Conservation (phyloP, 1,284 basidiomycete species). For the Inonotus obliquus region DNA sequence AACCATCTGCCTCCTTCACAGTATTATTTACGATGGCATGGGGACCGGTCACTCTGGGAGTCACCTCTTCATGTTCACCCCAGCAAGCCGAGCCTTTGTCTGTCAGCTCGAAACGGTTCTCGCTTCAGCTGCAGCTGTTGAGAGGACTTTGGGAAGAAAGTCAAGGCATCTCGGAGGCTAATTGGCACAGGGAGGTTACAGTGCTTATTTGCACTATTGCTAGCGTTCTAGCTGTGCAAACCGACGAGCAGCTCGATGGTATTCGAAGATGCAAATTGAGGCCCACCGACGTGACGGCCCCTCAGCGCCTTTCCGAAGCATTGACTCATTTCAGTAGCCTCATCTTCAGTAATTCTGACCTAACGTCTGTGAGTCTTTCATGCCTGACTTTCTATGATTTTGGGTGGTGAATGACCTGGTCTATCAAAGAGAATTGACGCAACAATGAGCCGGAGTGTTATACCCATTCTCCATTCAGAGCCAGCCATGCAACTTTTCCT, state of each 20-base stretch:
- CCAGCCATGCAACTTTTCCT: constrained; percentile 42
- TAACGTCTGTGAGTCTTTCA: constrained; percentile 35
- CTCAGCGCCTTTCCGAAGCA: constrained; percentile 31
- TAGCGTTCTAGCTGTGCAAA: background rate
- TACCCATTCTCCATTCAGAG: constrained; percentile 33
- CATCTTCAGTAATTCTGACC: constrained; percentile 36
- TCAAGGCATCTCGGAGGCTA: background rate
- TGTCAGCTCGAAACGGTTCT: background rate
- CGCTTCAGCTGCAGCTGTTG: background rate
- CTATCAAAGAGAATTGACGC: constrained; percentile 41
- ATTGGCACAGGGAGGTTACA: background rate
- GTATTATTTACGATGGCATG: constrained; percentile 46
- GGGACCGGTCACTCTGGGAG: constrained; percentile 29
- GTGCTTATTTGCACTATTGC: constrained; percentile 3
- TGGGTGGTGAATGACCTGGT: background rate
- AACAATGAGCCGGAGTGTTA: constrained; percentile 35
- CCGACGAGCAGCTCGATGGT: background rate
- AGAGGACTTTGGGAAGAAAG: background rate
- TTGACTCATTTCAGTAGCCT: constrained; percentile 37
- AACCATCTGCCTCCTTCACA: constrained; percentile 20
- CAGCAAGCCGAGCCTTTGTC: background rate
- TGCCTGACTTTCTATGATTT: background rate
- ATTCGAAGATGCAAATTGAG: background rate
- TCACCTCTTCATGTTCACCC: background rate
- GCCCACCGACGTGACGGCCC: background rate